Evolutionary conservation across 164 flowering plant genomes (phyloP), one percentile per base, ranked within the genome.

Genomic region (Vitis amurensis): DNA sequence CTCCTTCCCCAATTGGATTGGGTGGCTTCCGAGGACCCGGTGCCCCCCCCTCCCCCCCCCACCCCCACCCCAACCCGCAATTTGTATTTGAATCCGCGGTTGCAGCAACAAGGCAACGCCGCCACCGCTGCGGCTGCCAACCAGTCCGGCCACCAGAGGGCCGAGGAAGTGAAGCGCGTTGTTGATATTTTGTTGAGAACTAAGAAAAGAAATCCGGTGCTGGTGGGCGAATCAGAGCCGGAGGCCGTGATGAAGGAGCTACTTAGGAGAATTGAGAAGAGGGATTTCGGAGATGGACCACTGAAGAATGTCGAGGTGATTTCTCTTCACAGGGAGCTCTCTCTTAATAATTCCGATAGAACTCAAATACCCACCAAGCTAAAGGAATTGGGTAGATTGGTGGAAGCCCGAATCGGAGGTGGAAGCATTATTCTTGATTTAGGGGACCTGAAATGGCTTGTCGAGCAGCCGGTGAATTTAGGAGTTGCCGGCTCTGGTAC

Each of bases 401-500:
- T 93, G 13, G 91, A 84, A 61, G 69, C 71, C 52, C 75, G 74
- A 80, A 75, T 88, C n/a, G 75, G 68, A 51, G 76, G 82, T 8
- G 82, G 85, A 12, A 87, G 89, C 23, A 83, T 90, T 67, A 75
- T 96, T 77, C 74, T 96, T 59, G 81, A 92, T 81, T 83, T 96
- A 74, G 99, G 98, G 1, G 98, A 96, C 62, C 69, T 96, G 79
- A 90, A 88, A 76, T 96, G 99, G 98, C 79, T 93, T 13, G 91
- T 92, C 23, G 98, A 93, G 76, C 93, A 90, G 80, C 87, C 83
- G 9, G 68, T 50, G 48, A 71, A 74, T n/a, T 65, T 74, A 9
- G 81, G 81, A 0, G 74, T 68, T 8, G 48, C 70, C 3, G 85
- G 82, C 55, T 56, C 81, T 1, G 78, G 71, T 8, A 52, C 73